Base-by-base conservation (phyloP, 163 green algal genomes). In the Chloroidium sp. region DNA sequence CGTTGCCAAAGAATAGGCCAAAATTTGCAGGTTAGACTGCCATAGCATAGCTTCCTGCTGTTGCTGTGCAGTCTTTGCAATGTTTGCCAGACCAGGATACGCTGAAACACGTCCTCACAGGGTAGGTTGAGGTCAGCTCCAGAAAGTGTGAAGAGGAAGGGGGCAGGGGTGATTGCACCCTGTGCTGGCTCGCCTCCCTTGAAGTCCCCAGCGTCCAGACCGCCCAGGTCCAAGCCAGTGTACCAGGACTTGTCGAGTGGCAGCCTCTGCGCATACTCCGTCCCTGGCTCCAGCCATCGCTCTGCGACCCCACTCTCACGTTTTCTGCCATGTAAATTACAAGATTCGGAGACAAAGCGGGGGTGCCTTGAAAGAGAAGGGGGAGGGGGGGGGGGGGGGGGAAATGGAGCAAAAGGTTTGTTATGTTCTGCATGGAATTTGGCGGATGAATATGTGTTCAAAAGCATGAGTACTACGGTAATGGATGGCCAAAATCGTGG, bases 181-280 rank as follows among this genome's bases (percentile, higher is more conserved):
- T 36, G 36, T 36, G 36, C 36, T 36, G 36, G 36, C 36, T 36
- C 36, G 36, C 36, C 36, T 36, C 36, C 36, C 36, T 36, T 36
- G 36, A 36, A 36, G 36, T 36, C 36, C 36, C 36, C 36, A 2
- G 2, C 62, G n/a, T 80, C 62, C 62, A 13, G 2, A 1, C 6
- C 77, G 62, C 14, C 77, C 3, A 76, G 8, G 6, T 14, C 69
- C 6, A 76, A 14, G 10, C 76, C 79, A 62, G 67, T 62, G 74
- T 83, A 79, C 79, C 79, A 83, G 57, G 79, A 62, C 60, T 6
- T 57, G 36, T 69, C 58, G 74, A 79, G 60, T 1, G 59, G 79
- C 79, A 74, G 79, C 69, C 62, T 78, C 76, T 80, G 4, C 4
- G 75, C 75, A 59, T 81, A 86, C 79, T 86, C 82, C 61, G 79